phyloP scores from a whole-genome alignment of 2,329 filamentous ascomycete species.

The Claviceps cyperi region DNA sequence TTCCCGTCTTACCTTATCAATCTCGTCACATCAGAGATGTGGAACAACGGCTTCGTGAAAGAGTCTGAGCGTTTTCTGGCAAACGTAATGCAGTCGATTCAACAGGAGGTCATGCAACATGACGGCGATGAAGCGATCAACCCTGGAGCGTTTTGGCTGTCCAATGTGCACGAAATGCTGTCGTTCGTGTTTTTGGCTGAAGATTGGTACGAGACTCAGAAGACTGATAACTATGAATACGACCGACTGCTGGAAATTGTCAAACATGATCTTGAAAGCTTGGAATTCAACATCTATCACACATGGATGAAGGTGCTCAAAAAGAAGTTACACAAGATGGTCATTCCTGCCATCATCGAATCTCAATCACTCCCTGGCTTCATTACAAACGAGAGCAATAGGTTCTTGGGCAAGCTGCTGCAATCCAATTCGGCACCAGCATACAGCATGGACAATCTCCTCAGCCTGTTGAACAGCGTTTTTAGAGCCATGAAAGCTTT shows the following conservation, averaged over 20 bases:
- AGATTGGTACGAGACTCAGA: constrained; percentile 98
- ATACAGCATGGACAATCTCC: constrained; percentile 98
- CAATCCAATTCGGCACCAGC: constrained; percentile 80
- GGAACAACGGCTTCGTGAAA: constrained; percentile 99
- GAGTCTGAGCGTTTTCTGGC: constrained; percentile 97
- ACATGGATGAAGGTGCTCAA: constrained; percentile 99
- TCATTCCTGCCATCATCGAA: constrained; percentile 97
- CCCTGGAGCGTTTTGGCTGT: constrained; percentile 95
- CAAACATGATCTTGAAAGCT: constrained; percentile 93
- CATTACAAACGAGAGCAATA: constrained; percentile 95
- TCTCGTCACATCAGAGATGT: constrained; percentile 98
- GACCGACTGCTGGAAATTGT: constrained; percentile 95
- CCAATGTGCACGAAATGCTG: constrained; percentile 98
- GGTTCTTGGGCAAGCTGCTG: constrained; percentile 93
- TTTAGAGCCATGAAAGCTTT: constrained; percentile 99
- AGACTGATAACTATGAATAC: constrained; percentile 98
- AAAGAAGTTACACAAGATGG: constrained; percentile 99
- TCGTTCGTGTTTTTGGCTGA: constrained; percentile 98
- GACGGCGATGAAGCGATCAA: constrained; percentile 96
- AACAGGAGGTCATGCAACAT: constrained; percentile 98
- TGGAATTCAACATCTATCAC: constrained; percentile 99
- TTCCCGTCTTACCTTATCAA: constrained; percentile 99
- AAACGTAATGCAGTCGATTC: constrained; percentile 99
- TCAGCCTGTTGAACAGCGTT: constrained; percentile 90
- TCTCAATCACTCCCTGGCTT: constrained; percentile 96